These are phyloP conservation scores for Voacanga thouarsii DNA, from an alignment of 257 asterid species.

Conservation along the genomic window DNA sequence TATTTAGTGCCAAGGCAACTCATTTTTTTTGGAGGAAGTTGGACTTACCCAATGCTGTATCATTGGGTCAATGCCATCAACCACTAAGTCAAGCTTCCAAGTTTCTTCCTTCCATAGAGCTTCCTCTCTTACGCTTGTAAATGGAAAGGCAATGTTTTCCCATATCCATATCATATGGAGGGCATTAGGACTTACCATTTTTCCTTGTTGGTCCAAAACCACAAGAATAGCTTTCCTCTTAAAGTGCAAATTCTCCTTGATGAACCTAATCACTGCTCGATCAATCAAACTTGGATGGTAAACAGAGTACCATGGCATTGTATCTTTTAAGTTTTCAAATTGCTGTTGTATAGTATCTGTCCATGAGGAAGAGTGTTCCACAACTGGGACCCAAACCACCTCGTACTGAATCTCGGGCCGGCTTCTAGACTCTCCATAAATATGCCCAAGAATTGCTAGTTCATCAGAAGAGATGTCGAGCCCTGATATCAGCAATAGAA, in stretches of 20 bases:
- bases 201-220: slow-evolving; percentile 13
- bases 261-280: slow-evolving; percentile 3
- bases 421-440: background rate
- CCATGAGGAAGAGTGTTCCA: background rate
- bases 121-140: slow-evolving; percentile 10
- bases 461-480: background rate
- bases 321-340: background rate
- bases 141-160: slow-evolving; percentile 16
- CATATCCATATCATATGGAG: slow-evolving; percentile 24
- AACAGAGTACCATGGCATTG: slow-evolving; percentile 17
- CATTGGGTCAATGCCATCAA: slow-evolving; percentile 13
- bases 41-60: slow-evolving; percentile 19
- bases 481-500: slow-evolving; percentile 12
- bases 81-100: slow-evolving; percentile 16
- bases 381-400: slow-evolving; percentile 8
- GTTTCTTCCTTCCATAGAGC: slow-evolving; percentile 16
- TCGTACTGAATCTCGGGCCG: background rate
- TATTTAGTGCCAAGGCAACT: too few relatives aligned
- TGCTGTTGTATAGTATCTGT: background rate
- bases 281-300: slow-evolving; percentile 5
- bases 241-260: slow-evolving; percentile 10
- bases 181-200: slow-evolving; percentile 12
- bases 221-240: slow-evolving; percentile 8
- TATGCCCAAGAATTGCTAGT: background rate
- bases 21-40: background rate